Base-by-base conservation (phyloP, 176 grass and related monocot genomes). In the Secale cereale region DNA sequence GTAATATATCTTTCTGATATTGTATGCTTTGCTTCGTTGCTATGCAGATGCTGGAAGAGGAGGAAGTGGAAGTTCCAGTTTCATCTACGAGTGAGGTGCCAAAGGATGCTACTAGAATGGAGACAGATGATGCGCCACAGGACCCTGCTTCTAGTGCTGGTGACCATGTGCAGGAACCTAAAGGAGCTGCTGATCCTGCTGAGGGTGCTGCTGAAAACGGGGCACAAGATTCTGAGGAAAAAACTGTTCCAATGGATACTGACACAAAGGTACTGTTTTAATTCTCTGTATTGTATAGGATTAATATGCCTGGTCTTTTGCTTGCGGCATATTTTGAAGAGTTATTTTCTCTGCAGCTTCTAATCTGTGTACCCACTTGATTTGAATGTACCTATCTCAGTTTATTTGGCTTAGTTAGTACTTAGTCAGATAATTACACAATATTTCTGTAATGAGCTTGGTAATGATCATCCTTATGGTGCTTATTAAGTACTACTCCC, bases 221-320 rank as follows among this genome's bases (percentile, higher is more conserved):
- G 14, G 56, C 79, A 68, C 84, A 83, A 46, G 72, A 87, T 68
- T 74, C 84, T 22, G 90, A 85, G 59, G 91, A 94, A 54, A 99
- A 92, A 79, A 82, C 92, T 79, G 84, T 90, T 69, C 90, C 91
- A 26, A 94, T 97, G 94, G 97, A 99, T 74, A 99, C 94, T 65
- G 97, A 99, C 85, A 70, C 56, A 13, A 99, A 97, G 94, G 97
- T 97, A 88, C 45, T 8, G 15, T 50, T 30, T 50, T 50, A 45
- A 45, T 74, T 29, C 71, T 29, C 25, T 88, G 36, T 79, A 26
- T 66, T 48, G 27, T 30, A 17, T 37, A 29, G 40, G 40, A 52
- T 74, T 69, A 69, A 3, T 50, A 40, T 16, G 59, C 57, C 10
- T 82, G 6, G 16, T 32, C 33, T 13, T 74, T 65, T 32, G 20